Conservation (phyloP, 768 basidiomycete genomes). For the Imleria badia region DNA sequence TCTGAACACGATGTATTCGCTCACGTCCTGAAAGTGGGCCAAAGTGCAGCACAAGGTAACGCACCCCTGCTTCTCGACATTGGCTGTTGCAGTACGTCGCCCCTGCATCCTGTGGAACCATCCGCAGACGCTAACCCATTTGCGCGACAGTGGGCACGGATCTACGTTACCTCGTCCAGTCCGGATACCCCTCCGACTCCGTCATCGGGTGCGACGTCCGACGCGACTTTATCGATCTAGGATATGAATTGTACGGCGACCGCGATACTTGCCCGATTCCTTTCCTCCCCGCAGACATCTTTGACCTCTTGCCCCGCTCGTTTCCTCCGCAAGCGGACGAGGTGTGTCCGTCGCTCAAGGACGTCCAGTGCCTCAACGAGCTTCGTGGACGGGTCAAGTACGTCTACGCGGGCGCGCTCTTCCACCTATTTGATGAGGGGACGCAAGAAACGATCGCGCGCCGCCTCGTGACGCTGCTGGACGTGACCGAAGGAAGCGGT, state of each 20-base stretch:
- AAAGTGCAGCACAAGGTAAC: background rate
- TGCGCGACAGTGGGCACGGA: slow-evolving; percentile 2
- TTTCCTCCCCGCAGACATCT: background rate
- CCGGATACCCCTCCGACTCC: background rate
- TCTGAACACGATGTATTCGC: no score
- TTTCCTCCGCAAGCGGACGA: background rate
- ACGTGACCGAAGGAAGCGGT: background rate
- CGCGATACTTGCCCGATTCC: background rate
- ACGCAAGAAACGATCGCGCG: background rate
- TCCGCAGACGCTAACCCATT: background rate
- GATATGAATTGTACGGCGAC: background rate
- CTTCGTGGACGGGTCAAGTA: background rate
- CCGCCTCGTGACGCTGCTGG: background rate
- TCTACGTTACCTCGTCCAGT: background rate
- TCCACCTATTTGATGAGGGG: background rate
- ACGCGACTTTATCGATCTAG: background rate
- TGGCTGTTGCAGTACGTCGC: slow-evolving; percentile 5
- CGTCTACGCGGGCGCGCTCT: background rate
- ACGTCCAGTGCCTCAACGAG: background rate
- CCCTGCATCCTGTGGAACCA: background rate
- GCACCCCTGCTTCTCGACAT: slow-evolving; percentile 1
- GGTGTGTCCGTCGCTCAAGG: background rate
- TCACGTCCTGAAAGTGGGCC: background rate
- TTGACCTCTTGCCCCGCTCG: background rate
- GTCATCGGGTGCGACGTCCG: background rate